Conservation (phyloP, 2,329 filamentous ascomycete genomes). For the Stachybotrys chartarum region DNA sequence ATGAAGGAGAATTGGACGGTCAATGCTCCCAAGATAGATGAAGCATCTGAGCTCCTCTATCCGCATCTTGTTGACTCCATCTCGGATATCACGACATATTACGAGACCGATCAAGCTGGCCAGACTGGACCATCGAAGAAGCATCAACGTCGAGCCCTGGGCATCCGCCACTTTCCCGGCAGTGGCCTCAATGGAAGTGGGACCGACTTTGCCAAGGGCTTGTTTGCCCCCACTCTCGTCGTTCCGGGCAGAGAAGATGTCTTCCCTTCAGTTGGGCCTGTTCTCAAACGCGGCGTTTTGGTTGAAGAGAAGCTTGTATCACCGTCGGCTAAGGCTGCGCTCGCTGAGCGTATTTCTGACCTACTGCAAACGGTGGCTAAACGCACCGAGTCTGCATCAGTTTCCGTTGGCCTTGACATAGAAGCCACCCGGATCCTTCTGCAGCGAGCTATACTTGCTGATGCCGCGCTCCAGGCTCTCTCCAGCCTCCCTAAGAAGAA, state of each 20-base stretch:
- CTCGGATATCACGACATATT: constrained; percentile 2
- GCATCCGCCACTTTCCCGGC: background rate
- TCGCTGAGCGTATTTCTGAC: constrained; percentile 1
- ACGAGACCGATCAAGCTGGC: background rate
- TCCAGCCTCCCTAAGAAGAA: constrained; percentile 3
- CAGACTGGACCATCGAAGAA: background rate
- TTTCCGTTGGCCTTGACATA: background rate
- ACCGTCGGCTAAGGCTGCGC: background rate
- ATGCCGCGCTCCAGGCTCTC: constrained; percentile 9
- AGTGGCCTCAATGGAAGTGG: background rate
- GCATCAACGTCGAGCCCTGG: constrained; percentile 2
- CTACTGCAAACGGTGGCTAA: background rate
- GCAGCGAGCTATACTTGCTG: constrained; percentile 11
- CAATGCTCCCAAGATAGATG: constrained; percentile 5
- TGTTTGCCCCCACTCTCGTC: constrained; percentile 8
- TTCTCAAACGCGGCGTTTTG: constrained; percentile 3
- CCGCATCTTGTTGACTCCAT: constrained; percentile 7
- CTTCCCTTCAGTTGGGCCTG: constrained; percentile 8
- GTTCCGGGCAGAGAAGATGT: constrained; percentile 5
- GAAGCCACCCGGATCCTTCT: constrained; percentile 6
- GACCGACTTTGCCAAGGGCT: constrained; percentile 4
- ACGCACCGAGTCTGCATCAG: background rate
- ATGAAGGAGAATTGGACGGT: constrained; percentile 9
- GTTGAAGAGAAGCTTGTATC: constrained; percentile 4
- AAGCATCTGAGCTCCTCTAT: constrained; percentile 2